Conservation (phyloP, 495 filamentous ascomycete genomes). For the Neurospora tetrasperma region DNA sequence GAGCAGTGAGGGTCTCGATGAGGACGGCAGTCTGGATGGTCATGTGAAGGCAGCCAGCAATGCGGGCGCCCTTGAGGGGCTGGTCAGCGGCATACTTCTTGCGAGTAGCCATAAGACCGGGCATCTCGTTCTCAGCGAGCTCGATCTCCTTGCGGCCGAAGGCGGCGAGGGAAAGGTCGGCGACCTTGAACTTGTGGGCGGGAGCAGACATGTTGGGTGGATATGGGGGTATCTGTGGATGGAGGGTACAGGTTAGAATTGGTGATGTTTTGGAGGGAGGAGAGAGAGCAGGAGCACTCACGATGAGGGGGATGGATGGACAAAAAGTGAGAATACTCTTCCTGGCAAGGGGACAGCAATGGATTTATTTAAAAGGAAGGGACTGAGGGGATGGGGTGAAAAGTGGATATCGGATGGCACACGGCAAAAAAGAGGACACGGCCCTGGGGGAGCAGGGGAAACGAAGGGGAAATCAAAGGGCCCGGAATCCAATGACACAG, state of each 20-base stretch:
- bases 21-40: slow-evolving; percentile 99
- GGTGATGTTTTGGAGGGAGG: background rate
- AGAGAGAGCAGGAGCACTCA: background rate
- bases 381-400: background rate
- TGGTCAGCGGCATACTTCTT: slow-evolving; percentile 84
- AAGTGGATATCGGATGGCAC: background rate
- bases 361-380: background rate
- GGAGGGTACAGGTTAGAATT: background rate
- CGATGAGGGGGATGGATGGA: background rate
- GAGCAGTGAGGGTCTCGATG: slow-evolving; percentile 88
- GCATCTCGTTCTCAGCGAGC: slow-evolving; percentile 97
- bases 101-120: slow-evolving; percentile 92
- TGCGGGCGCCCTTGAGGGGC: slow-evolving; percentile 78
- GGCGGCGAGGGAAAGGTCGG: slow-evolving; percentile 93
- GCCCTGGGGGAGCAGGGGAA: background rate
- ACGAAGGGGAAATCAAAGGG: background rate
- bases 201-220: slow-evolving; percentile 54
- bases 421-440: background rate
- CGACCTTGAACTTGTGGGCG: slow-evolving; percentile 93
- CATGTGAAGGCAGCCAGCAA: slow-evolving; percentile 99
- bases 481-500: background rate
- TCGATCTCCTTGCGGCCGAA: slow-evolving; percentile 99
- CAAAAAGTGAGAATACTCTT: background rate
- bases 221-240: slow-evolving; percentile 4
- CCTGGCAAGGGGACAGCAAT: background rate